Evolutionary conservation across 73 alveolate genomes (phyloP), one percentile per base, ranked within the genome.

Genomic region (Paramecium pentaurelia): DNA sequence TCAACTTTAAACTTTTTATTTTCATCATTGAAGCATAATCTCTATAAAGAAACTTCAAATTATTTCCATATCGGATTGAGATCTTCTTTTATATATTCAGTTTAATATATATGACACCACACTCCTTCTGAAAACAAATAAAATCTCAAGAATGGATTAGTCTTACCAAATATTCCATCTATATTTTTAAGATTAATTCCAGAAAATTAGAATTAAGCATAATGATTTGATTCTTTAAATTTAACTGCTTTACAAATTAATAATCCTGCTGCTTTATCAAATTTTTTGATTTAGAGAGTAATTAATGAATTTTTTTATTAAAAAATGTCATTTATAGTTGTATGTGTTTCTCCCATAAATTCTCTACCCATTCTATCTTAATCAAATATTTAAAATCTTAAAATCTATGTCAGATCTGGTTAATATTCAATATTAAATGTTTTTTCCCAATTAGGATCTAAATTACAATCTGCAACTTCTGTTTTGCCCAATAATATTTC

Each of bases 381-480:
- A 91, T 86, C 95, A 45, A 42, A 92, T 34, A 86, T 86, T 9
- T 37, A 49, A 40, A 92, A 68, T 86, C 77, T 58, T 25, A 92
- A 30, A 16, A 40, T 58, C 38, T 84, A 68, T 40, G 75, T 86
- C 27, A 86, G 20, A 37, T 92, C 95, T 27, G 75, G 80, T 5
- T 47, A 59, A 45, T 92, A 92, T 27, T 92, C 94, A 7, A 92
- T 1, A 34, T 16, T 10, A 34, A 92, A 86, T 16, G 90, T 36
- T 22, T 71, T 93, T 59, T 84, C 93, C 86, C 94, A 96, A 86
- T 95, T 92, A n/a, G 98, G 98, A 60, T 96, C 94, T 34, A 87
- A 68, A 71, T 95, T 94, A 36, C 95, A 85, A 0, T 80, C 25
- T 11, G 71, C 94, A 1, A 90, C 47, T 49, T 95, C 96, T 22